These are phyloP conservation scores for Diaporthe destruens DNA, from an alignment of 2,329 filamentous ascomycete species.

Conservation along the genomic window DNA sequence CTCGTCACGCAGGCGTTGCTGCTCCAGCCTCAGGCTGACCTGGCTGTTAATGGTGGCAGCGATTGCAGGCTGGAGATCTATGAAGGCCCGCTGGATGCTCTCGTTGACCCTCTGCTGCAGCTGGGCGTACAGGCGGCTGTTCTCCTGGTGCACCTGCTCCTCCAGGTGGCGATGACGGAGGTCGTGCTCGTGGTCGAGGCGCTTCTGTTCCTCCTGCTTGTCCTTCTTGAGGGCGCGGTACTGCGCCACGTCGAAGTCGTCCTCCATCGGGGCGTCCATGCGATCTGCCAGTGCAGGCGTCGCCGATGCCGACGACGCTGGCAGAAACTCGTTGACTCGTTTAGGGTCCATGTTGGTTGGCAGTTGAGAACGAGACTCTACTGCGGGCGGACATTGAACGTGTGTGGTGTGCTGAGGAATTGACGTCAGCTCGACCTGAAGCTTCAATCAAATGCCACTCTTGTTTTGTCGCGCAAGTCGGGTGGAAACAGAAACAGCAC, in stretches of 20 bases:
- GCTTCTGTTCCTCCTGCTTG: constrained; percentile 38
- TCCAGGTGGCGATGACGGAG: constrained; percentile 26
- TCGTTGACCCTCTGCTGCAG: constrained; percentile 38
- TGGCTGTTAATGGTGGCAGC: constrained; percentile 36
- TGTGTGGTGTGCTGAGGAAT: background rate
- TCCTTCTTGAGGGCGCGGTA: constrained; percentile 37
- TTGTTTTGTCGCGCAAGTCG: too few species aligned
- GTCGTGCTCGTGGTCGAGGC: constrained; percentile 32
- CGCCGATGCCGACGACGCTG: constrained; percentile 6
- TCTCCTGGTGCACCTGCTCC: constrained; percentile 31
- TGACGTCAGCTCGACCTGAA: constrained; percentile 1
- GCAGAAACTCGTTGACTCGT: constrained; percentile 38
- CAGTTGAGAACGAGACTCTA: background rate
- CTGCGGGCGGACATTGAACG: constrained; percentile 15
- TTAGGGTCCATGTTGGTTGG: constrained; percentile 29
- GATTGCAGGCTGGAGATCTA: constrained; percentile 32
- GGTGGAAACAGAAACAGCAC: background rate
- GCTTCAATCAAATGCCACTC: too few species aligned
- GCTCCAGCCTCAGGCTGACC: constrained; percentile 36
- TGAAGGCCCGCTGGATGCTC: constrained; percentile 36
- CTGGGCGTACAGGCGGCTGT: constrained; percentile 33
- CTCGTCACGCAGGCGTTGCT: constrained; percentile 35
- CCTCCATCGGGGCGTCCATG: constrained; percentile 23
- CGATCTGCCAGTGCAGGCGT: background rate
- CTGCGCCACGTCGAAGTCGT: constrained; percentile 37